Base-by-base conservation (phyloP, 129 eudicot genomes). In the Mikania micrantha region DNA sequence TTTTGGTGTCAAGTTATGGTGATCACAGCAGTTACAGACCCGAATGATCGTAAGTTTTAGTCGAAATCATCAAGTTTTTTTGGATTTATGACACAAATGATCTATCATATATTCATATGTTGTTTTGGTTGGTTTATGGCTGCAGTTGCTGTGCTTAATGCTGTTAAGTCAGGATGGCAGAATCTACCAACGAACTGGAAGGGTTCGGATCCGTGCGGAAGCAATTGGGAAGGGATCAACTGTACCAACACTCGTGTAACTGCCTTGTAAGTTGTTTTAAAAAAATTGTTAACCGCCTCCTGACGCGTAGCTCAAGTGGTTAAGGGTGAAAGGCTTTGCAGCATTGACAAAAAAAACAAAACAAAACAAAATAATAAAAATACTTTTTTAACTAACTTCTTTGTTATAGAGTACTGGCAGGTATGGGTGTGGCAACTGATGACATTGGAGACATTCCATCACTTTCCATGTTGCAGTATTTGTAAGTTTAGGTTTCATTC, bases 191-290 rank as follows among this genome's bases (percentile, higher is more conserved):
- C 90, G 9, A 80, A 75, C 61, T 93, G 99, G 99, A 80, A 5
- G 9, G 96, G 95, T 13, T 44, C 71, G 53, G 96, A 93, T 84
- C 99, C 99, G 25, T 93, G 99, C 69, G 90, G 82, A 48, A 67
- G 78, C 57, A 70, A 71, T 2, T 93, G 99, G 96, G 95, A 80
- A 21, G 99, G 99, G 66, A 68, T 93, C 69, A 75, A 39, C 38
- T 93, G 99, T 73, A 81, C 73, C 8, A 70, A 71, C 66, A 76
- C 90, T 28, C 88, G 84, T 27, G 91, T 93, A 29, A 84, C 82
- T 74, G 40, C 80, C 39, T 57, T 93, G 96, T 93, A 84, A 76
- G 83, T 82, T 65, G 28, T 64, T 42, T n/a, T n/a, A n/a, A n/a
- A n/a, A n/a, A n/a, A n/a, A n/a, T 28, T n/a, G 9, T 47, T 15